Evolutionary conservation across 805 yeast genomes (phyloP), one percentile per base, ranked within the genome.

Genomic region (Saccharomycopsis guyanensis): DNA sequence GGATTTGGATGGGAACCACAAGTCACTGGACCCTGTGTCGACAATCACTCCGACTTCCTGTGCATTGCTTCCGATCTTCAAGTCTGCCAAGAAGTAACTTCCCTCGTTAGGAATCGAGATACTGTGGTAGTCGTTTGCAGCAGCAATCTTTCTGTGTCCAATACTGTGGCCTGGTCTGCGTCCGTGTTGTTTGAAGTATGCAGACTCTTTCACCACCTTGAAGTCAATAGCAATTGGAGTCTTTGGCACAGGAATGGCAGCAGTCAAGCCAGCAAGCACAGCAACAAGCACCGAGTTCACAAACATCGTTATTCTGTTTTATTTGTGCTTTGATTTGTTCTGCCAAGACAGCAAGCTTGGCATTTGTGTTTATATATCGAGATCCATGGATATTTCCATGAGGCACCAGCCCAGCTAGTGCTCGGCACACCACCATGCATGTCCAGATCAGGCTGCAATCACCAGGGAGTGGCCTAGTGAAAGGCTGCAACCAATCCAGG

Each of bases 71-170:
- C 50, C 50, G 25, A 47, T 27, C 16, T 36, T 2, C 38, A 47
- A 31, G 5, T 20, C 20, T 19, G 48, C 39, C 16, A 45, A 38
- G 24, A 40, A 49, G 38, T 41, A 49, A 12, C 42, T 36, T 5
- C 43, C 43, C 34, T 45, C 49, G 32, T 45, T 49, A 32, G 52
- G 46, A 29, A 49, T 42, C 15, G 50, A 38, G 25, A 47, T 43
- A 35, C 44, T 42, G 15, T 47, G 47, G 16, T 22, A 20, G 16
- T 36, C 37, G 3, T n/a, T 16, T 6, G 31, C 20, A 10, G 39
- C 18, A 8, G 20, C 27, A 41, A 46, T 36, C 36, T 32, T 40
- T 35, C 25, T 42, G 7, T 47, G 38, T 12, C 50, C 50, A 10
- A 10, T 18, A 39, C 45, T 34, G 20, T 29, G 18, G 25, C 43